phyloP scores from a whole-genome alignment of 2,329 filamentous ascomycete genomes.

The Sporothrix euskadiensis region DNA sequence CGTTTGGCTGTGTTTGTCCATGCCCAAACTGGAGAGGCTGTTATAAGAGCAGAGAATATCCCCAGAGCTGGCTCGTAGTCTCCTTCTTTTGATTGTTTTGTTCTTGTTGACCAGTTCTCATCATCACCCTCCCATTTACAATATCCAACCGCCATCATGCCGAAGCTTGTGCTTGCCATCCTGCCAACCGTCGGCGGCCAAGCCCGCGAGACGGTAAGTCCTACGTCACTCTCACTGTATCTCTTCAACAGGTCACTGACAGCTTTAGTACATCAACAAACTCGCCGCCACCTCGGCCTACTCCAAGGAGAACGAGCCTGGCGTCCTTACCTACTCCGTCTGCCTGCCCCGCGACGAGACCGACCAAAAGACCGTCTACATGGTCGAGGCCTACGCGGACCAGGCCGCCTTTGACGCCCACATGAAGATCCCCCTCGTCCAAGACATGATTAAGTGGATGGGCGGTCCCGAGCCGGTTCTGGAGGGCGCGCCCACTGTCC shows the following conservation, averaged over 20 bases:
- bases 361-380: constrained; percentile 36
- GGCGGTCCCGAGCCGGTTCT: constrained; percentile 28
- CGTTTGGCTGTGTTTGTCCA: constrained; percentile 5
- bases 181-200: constrained; percentile 28
- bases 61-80: not conserved
- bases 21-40: not conserved
- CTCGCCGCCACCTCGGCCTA: constrained; percentile 28
- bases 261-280: constrained; percentile 30
- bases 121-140: not conserved
- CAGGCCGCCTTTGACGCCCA: constrained; percentile 36
- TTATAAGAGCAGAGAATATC: not conserved
- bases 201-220: constrained; percentile 25
- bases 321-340: constrained; percentile 35
- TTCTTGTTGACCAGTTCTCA: not conserved
- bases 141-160: constrained; percentile 9
- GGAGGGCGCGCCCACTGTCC: constrained; percentile 27
- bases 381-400: constrained; percentile 36
- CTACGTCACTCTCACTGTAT: not conserved
- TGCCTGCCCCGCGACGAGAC: constrained; percentile 34
- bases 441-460: constrained; percentile 35
- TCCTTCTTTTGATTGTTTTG: not conserved
- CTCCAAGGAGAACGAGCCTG: constrained; percentile 33
- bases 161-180: constrained; percentile 28
- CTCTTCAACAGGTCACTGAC: not conserved
- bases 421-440: constrained; percentile 33